Evolutionary conservation across 2,329 filamentous ascomycete genomes (phyloP).

Genomic region (Fusarium brevicatenulatum): DNA sequence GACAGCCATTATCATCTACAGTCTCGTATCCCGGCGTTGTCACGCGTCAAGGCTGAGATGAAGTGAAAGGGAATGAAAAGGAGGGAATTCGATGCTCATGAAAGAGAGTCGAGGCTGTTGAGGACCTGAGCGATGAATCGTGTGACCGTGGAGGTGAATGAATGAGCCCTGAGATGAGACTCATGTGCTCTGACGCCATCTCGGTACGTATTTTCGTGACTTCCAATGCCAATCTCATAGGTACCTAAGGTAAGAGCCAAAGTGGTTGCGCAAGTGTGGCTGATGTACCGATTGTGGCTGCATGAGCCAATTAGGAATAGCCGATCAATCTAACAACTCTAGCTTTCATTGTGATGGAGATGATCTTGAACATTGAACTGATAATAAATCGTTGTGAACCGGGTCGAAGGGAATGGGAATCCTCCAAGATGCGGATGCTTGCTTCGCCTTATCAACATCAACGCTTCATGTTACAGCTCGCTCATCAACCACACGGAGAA

Average conservation of each 20-base stretch:
- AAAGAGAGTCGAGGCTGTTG: background rate
- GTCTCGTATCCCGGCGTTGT: background rate
- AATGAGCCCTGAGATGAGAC: background rate
- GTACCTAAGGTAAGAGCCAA: background rate
- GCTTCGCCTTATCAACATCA: background rate
- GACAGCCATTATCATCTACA: slow-evolving; percentile 27
- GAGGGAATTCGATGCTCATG: background rate
- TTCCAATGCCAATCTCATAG: background rate
- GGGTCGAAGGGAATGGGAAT: no score
- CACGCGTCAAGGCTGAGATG: background rate
- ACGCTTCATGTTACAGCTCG: background rate
- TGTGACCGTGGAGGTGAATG: slow-evolving; percentile 21
- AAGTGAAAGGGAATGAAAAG: background rate
- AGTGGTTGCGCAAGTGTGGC: slow-evolving; percentile 29
- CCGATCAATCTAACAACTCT: slow-evolving; percentile 6
- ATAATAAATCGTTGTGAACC: background rate
- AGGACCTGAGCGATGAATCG: background rate
- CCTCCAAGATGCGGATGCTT: background rate
- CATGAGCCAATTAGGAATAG: slow-evolving; percentile 15
- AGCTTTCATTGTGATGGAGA: slow-evolving; percentile 3
- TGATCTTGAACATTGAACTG: background rate
- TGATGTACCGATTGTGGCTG: slow-evolving; percentile 34
- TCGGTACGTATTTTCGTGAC: slow-evolving; percentile 20
- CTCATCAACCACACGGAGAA: slow-evolving; percentile 21
- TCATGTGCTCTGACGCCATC: slow-evolving; percentile 39